Base-by-base conservation (phyloP, 305 asterid genomes). In the Solanum hybrid region DNA sequence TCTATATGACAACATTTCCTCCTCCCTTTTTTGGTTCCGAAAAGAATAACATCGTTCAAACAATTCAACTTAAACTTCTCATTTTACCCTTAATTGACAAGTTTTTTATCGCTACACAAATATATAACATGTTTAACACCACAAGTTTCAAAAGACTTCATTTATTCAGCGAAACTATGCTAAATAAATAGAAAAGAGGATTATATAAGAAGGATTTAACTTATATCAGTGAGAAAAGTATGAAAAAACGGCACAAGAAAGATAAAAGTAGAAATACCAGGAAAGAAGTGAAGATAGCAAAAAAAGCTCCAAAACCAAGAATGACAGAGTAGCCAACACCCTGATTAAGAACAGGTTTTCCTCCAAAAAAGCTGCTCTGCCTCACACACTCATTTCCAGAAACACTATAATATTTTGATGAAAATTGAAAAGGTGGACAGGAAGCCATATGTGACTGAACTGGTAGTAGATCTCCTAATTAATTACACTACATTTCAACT, bases 231-330 rank as follows among this genome's bases (percentile, higher is more conserved):
- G 29, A 27, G 20, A 10, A 72, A 31, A 80, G 39, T 1, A 7
- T 4, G 26, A 14, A 32, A 38, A 7, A 39, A 8, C 7, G 14
- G 14, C 24, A 51, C n/a, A 26, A 37, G 5, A 29, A 80, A 32
- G 15, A 20, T 87, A 1, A 61, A 90, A 80, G 26, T 2, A 36
- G 73, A 89, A 89, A 88, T 93, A 97, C 98, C 96, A 97, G 92
- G 91, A 96, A 95, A 76, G 99, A 96, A 73, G 98, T 97, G 76
- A 95, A 96, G 92, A 95, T 94, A 0, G 98, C 99, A 24, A 97
- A 96, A 83, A 97, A 96, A 0, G 98, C 99, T n/a, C 99, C 99
- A 89, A 97, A 96, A 2, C 99, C 99, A 70, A 97, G 99, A 93
- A 96, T 94, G 20, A 97, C 98, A 27, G 99, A 93, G 70, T 97